Conservation (phyloP, 257 asterid genomes). For the Euphrasia confusa region DNA sequence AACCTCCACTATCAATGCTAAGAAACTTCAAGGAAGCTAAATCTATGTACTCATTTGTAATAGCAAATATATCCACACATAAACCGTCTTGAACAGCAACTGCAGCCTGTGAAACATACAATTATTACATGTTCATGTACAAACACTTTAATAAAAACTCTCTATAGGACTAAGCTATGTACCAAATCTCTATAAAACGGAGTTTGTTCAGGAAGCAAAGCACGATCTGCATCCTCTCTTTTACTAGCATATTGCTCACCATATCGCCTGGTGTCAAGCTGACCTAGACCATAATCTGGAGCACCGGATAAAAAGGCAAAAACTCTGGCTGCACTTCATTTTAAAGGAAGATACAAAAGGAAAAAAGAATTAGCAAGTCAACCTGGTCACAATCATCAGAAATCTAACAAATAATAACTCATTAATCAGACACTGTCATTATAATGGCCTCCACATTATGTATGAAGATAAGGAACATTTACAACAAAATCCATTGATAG, state of each 20-base stretch:
- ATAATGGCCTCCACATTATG: neutral
- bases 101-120: constrained; percentile 72
- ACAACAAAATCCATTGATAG: constrained; percentile 4
- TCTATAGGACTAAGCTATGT: constrained; percentile 26
- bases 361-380: constrained; percentile 27
- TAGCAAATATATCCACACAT: constrained; percentile 96
- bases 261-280: constrained; percentile 89
- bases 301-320: constrained; percentile 94
- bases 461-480: neutral
- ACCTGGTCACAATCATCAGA: constrained; percentile 23
- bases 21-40: constrained; percentile 94
- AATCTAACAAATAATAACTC: constrained; percentile 15
- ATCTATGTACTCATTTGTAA: constrained; percentile 97
- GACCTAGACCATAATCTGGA: constrained; percentile 97
- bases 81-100: constrained; percentile 99
- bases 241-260: constrained; percentile 99
- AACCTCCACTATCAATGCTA: constrained; percentile 98
- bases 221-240: constrained; percentile 99
- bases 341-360: constrained; percentile 24
- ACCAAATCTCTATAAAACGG: constrained; percentile 97
- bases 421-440: constrained; percentile 7
- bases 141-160: constrained; percentile 23
- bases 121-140: constrained; percentile 29
- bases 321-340: constrained; percentile 79
- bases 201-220: constrained; percentile 96